A percentile compares a stretch with the other conserved stretches of the same genome.
These are phyloP conservation scores for Coemansia nantahalensis DNA, from an alignment of 192 early-diverging fungal species.

Conservation along the genomic window DNA sequence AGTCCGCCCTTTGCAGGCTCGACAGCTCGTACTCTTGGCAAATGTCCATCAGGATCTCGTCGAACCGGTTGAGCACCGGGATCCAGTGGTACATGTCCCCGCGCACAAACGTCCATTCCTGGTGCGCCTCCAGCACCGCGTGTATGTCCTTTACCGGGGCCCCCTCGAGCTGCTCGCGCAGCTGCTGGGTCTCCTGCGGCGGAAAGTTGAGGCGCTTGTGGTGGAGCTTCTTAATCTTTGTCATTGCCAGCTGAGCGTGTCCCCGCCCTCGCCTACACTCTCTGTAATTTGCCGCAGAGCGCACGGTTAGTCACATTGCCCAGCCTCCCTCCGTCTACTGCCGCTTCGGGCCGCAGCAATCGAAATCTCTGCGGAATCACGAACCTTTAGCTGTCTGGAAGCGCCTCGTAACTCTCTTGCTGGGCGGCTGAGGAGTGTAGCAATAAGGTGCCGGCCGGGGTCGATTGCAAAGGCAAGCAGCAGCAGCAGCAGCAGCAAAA, in stretches of 20 bases:
- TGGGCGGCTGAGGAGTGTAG: too few species aligned
- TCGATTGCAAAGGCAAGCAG: too few species aligned
- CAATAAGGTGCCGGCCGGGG: too few species aligned
- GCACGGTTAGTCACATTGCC: too few species aligned
- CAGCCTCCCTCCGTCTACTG: too few species aligned
- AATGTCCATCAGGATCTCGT: constrained; percentile 68
- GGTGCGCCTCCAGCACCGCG: constrained; percentile 45
- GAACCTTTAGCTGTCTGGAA: too few species aligned
- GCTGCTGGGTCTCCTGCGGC: constrained; percentile 45
- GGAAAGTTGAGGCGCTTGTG: constrained; percentile 53
- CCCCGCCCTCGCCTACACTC: constrained; percentile 3
- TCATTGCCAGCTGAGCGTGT: constrained; percentile 18
- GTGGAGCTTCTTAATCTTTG: constrained; percentile 50
- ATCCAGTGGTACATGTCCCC: constrained; percentile 98
- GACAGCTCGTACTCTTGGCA: constrained; percentile 65
- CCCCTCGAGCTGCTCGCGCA: constrained; percentile 49
- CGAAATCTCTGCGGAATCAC: too few species aligned
- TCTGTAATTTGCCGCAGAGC: too few species aligned
- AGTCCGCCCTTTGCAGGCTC: constrained; percentile 60
- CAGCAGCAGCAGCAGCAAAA: too few species aligned
- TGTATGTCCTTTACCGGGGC: constrained; percentile 58
- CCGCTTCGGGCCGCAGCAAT: too few species aligned
- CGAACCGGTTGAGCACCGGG: constrained; percentile 89
- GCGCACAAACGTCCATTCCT: constrained; percentile 77
- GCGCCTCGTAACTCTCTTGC: too few species aligned